These are phyloP conservation scores for Cladophialophora bantiana DNA, from an alignment of 2,329 filamentous ascomycete species.

Conservation along the genomic window DNA sequence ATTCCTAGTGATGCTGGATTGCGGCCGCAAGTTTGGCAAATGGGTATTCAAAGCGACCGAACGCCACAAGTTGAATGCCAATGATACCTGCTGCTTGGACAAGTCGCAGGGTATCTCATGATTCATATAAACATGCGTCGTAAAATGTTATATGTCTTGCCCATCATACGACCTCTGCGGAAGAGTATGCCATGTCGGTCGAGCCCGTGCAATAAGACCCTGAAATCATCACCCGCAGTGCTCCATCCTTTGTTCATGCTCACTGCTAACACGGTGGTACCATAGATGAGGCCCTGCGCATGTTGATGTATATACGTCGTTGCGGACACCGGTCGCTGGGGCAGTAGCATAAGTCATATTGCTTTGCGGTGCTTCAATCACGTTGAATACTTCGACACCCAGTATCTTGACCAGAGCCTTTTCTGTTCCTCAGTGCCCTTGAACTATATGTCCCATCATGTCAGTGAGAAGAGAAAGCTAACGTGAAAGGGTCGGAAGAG, in stretches of 20 bases:
- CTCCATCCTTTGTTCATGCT: not conserved
- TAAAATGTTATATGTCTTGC: not conserved
- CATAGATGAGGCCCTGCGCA: not conserved
- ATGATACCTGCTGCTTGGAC: not conserved
- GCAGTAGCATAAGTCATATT: not conserved
- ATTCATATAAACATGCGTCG: not conserved
- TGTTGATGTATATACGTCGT: not conserved
- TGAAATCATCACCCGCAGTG: not conserved
- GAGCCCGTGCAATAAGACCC: not conserved
- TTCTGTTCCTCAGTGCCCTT: constrained; percentile 40
- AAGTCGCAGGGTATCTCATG: not conserved
- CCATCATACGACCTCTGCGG: not conserved
- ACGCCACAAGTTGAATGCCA: not conserved
- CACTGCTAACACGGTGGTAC: not conserved
- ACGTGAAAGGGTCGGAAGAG: not conserved
- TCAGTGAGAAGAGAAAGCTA: not conserved
- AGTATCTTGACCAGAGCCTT: constrained; percentile 40
- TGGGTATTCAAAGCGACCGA: not conserved
- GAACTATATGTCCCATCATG: constrained; percentile 27
- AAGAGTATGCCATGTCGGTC: not conserved
- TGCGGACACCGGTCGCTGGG: not conserved
- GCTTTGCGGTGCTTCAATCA: constrained; percentile 27
- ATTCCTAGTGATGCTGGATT: not conserved
- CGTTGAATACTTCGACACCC: constrained; percentile 42
- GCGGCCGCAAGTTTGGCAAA: not conserved